These are phyloP conservation scores for Pythium apleroticum DNA, from an alignment of 352 stramenopile genomes.

Conservation along the genomic window DNA sequence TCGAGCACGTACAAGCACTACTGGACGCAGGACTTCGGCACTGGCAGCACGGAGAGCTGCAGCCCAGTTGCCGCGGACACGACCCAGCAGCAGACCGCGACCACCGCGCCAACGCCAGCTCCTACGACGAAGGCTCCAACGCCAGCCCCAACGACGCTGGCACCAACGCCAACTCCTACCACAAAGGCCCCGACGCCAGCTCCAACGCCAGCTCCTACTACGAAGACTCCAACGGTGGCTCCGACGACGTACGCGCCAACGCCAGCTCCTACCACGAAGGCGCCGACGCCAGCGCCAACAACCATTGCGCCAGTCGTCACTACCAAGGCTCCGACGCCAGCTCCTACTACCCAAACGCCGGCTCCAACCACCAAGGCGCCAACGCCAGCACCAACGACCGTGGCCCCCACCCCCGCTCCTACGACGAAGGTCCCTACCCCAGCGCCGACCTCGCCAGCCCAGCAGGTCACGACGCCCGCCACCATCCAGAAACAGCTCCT, in stretches of 20 bases:
- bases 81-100: not conserved
- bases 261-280: not conserved
- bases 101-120: not conserved
- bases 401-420: not conserved
- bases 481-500: not conserved
- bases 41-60: not conserved
- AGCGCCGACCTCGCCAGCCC: not conserved
- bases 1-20: slow-evolving; percentile 41
- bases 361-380: not conserved
- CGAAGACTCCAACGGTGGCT: too few relatives aligned
- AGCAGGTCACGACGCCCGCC: not conserved
- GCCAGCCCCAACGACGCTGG: not conserved
- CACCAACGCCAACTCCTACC: not conserved
- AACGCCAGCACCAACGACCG: not conserved
- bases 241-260: not conserved
- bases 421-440: not conserved
- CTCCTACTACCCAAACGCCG: not conserved
- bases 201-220: not conserved
- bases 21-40: slow-evolving; percentile 59
- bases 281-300: not conserved
- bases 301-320: not conserved
- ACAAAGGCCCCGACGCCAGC: not conserved
- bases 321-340: not conserved
- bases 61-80: not conserved
- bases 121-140: not conserved